Percentiles rank a stretch among this genome's conserved stretches.
These are phyloP conservation scores for Ogataea angusta DNA, from an alignment of 805 yeast species.

Conservation along the genomic window DNA sequence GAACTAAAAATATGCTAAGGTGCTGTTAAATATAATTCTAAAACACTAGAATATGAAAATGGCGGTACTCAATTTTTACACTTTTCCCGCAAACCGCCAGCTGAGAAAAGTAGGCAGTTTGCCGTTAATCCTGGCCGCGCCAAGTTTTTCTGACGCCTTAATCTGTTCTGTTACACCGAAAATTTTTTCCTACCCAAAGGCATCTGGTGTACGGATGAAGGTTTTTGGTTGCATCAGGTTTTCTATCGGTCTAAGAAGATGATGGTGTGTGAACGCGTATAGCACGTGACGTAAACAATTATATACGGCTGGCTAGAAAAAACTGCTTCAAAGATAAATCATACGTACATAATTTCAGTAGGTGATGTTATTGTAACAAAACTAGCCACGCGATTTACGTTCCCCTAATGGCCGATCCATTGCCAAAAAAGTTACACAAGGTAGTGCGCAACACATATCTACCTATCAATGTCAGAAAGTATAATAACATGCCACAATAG, in stretches of 20 bases:
- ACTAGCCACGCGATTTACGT: constrained; percentile 1
- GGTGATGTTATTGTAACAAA: background rate
- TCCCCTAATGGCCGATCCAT: background rate
- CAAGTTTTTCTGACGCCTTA: background rate
- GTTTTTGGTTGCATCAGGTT: background rate
- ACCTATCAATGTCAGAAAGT: constrained; percentile 3
- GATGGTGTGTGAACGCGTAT: no score
- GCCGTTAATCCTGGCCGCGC: constrained; percentile 1
- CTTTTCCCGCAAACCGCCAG: constrained; percentile 12
- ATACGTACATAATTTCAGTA: background rate
- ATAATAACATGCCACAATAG: constrained; percentile 2
- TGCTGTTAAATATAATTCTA: constrained; percentile 3
- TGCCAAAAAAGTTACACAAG: background rate
- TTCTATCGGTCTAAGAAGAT: background rate
- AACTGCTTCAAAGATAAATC: background rate
- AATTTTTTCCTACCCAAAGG: background rate
- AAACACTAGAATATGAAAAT: constrained; percentile 15
- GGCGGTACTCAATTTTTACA: constrained; percentile 16
- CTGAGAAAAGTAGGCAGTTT: constrained; percentile 1
- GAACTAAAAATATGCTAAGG: constrained; percentile 6
- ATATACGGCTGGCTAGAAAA: background rate
- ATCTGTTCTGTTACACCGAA: background rate
- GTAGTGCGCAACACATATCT: constrained; percentile 5
- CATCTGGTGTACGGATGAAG: background rate
- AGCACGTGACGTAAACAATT: background rate